Evolutionary conservation across 2,329 filamentous ascomycete species (phyloP), one percentile per base, ranked within the genome.

Genomic region (Gaeumannomyces tritici): DNA sequence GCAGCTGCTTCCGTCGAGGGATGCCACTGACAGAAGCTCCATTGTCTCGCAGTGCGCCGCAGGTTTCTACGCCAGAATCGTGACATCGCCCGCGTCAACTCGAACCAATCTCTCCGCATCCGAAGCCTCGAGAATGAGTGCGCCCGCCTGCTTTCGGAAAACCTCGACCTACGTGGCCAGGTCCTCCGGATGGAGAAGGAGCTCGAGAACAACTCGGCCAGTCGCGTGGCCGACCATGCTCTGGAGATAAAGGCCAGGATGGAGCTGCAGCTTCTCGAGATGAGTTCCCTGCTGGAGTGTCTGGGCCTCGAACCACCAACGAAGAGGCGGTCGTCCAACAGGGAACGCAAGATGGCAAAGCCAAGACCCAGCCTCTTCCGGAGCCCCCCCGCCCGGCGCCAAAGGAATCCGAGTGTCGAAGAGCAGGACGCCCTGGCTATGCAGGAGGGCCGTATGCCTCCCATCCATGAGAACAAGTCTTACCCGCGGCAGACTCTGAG

Each of bases 11-110:
- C 13, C 24, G 8, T 42, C 12, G 12, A 18, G 18, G 33, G 51
- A 31, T 31, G n/a, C 60, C 11, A 18, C 42, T 24, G 4, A 6
- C 60, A n/a, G 5, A 26, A 9, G 18, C 7, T 7, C 9, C 18
- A 18, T 9, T 51, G 42, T 9, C 6, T 9, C 42, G 26, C 69
- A 93, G 89, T 93, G 64, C 89, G 90, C 72, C 84, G 88, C 70
- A 87, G 89, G 72, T 91, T 93, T 71, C 79, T 93, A 69, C 84
- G 90, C 62, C 91, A 95, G 73, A 96, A 96, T 72, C 84, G 89
- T 74, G 90, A 95, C 70, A 88, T 95, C 66, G 90, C 90, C 65
- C 86, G 87, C 72, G 85, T 83, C 69, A 95, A 96, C 75, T 91
- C 90, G 28, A 82, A 83, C 60, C 89, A 93, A 73, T 89, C 89